Conservation (phyloP, 345 rosid genomes). For the Capsella bursapastoris region DNA sequence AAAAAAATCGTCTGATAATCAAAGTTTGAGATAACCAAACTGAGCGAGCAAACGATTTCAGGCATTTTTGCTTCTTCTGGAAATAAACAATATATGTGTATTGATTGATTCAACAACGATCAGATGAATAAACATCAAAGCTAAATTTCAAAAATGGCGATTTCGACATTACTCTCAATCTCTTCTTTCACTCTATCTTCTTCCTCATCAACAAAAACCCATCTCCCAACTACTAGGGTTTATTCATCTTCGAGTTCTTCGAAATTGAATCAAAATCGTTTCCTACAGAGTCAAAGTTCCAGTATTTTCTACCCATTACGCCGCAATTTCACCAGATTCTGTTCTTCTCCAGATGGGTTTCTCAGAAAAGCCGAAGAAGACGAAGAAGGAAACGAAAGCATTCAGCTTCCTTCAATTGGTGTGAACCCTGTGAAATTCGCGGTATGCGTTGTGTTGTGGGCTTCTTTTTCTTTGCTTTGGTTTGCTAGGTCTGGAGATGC, state of each 20-base stretch:
- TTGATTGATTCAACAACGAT: background rate
- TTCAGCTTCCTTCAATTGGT: conserved; percentile 48
- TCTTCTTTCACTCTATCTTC: conserved; percentile 43
- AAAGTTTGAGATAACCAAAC: too few relatives aligned
- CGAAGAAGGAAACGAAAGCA: conserved; percentile 35
- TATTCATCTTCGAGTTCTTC: conserved; percentile 22
- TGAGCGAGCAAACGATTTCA: conserved; percentile 3
- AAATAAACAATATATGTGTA: background rate
- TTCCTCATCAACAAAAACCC: conserved; percentile 45
- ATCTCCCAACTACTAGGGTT: conserved; percentile 39
- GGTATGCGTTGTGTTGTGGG: conserved; percentile 70
- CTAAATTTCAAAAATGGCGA: conserved; percentile 49
- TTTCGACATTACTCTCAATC: conserved; percentile 42
- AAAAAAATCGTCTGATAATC: too few relatives aligned
- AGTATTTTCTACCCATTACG: conserved; percentile 23
- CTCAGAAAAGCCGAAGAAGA: conserved; percentile 43
- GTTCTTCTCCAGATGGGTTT: conserved; percentile 48
- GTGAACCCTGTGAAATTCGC: conserved; percentile 55
- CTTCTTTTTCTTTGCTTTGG: conserved; percentile 78
- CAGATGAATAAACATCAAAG: conserved; percentile 1
- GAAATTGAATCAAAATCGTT: conserved; percentile 33
- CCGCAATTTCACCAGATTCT: conserved; percentile 15
- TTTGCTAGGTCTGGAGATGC: conserved; percentile 81
- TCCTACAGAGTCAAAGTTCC: conserved; percentile 26
- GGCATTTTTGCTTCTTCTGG: background rate